Conservation (phyloP, 345 rosid genomes). For the Mangifera indica region DNA sequence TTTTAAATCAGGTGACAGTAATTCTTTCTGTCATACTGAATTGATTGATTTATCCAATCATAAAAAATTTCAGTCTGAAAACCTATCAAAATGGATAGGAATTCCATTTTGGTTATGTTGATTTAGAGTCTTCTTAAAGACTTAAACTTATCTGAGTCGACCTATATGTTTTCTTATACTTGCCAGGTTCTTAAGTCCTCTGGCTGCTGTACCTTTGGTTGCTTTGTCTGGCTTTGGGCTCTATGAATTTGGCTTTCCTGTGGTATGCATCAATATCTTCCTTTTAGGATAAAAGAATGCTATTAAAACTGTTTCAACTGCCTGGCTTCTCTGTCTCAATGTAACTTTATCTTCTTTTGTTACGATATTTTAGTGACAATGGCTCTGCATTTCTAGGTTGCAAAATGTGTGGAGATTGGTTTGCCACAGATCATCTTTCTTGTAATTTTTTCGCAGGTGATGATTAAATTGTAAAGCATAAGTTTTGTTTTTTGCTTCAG, state of each 20-base stretch:
- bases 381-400: constrained; percentile 49
- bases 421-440: constrained; percentile 79
- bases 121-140: not conserved
- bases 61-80: not conserved
- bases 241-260: constrained; percentile 87
- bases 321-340: not conserved
- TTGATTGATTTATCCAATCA: not conserved
- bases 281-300: not conserved
- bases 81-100: not conserved
- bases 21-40: not conserved
- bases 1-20: not conserved
- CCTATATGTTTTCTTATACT: not conserved
- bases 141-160: not conserved
- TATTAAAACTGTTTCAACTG: not conserved
- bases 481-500: not conserved
- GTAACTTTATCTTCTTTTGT: not conserved
- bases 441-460: constrained; percentile 83
- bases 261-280: constrained; percentile 45
- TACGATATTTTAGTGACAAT: constrained; percentile 13
- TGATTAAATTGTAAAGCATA: not conserved
- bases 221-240: constrained; percentile 95
- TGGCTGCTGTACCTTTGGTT: constrained; percentile 84
- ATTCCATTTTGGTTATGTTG: constrained; percentile 1
- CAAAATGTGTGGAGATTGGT: constrained; percentile 93
- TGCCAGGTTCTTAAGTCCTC: constrained; percentile 80